phyloP scores from a whole-genome alignment of 2,329 filamentous ascomycete species.

The Falciphora oryzae region DNA sequence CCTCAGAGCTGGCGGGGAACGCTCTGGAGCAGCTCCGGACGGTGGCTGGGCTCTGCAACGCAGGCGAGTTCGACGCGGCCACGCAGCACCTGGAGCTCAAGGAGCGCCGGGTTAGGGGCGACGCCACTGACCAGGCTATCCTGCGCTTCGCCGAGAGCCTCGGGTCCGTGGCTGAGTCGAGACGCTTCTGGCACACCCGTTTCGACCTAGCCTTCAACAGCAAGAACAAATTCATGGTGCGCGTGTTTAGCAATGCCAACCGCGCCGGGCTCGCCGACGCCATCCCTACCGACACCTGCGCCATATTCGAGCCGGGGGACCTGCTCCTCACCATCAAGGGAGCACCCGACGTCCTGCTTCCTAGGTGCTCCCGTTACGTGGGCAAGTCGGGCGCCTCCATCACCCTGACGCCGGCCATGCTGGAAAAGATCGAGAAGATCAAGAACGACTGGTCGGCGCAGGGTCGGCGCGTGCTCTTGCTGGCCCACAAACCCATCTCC shows the following conservation, averaged over 20 bases:
- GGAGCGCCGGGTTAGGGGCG: constrained; percentile 62
- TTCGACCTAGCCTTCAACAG: constrained; percentile 73
- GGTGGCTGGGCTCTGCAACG: constrained; percentile 65
- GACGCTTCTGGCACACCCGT: constrained; percentile 56
- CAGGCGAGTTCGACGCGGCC: constrained; percentile 65
- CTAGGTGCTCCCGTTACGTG: constrained; percentile 53
- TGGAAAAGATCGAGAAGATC: constrained; percentile 44
- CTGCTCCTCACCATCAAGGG: constrained; percentile 69
- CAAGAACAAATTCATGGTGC: constrained; percentile 79
- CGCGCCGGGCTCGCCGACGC: constrained; percentile 32
- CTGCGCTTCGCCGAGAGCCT: constrained; percentile 65
- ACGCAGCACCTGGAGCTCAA: constrained; percentile 53
- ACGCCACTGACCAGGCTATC: constrained; percentile 71
- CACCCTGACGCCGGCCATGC: constrained; percentile 40
- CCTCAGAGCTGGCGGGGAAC: constrained; percentile 20
- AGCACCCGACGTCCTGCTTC: constrained; percentile 67
- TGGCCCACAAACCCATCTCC: constrained; percentile 55
- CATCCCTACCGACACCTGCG: constrained; percentile 29
- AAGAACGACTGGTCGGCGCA: constrained; percentile 65
- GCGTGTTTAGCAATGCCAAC: constrained; percentile 44
- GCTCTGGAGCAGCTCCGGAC: constrained; percentile 54
- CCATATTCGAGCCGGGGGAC: constrained; percentile 30
- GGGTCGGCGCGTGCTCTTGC: constrained; percentile 61
- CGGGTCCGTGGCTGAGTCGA: constrained; percentile 52
- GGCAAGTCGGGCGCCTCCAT: constrained; percentile 47